These are phyloP conservation scores for Eimeria maxima DNA, from an alignment of 169 alveolate genomes.

Conservation along the genomic window DNA sequence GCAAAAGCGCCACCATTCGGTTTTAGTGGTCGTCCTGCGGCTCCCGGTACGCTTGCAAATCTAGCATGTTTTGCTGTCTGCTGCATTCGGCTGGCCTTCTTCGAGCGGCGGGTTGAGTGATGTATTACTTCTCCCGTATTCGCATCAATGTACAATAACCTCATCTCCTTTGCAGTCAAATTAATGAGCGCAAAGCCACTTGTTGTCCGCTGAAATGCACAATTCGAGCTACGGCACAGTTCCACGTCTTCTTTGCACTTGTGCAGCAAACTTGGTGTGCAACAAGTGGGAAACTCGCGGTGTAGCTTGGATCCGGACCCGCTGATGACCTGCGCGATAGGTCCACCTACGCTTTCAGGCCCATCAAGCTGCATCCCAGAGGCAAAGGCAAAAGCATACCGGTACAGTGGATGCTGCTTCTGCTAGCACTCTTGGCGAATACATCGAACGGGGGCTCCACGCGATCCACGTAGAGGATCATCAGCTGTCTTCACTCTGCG, in stretches of 20 bases:
- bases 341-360: constrained; percentile 8
- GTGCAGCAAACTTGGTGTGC: neutral
- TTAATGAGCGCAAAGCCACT: constrained; percentile 10
- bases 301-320: constrained; percentile 61
- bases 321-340: constrained; percentile 42
- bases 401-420: neutral
- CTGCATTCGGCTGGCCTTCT: neutral
- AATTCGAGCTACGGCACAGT: neutral
- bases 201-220: neutral
- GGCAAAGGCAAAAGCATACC: neutral
- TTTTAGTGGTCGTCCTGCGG: neutral
- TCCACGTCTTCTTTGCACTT: neutral
- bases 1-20: neutral
- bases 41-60: neutral
- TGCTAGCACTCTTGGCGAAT: neutral
- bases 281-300: neutral
- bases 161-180: neutral
- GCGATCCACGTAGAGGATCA: neutral
- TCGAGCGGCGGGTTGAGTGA: neutral
- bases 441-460: neutral
- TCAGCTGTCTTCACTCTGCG: neutral
- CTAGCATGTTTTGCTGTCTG: neutral
- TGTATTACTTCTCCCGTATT: neutral
- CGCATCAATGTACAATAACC: constrained; percentile 14
- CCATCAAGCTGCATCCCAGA: constrained; percentile 15